phyloP scores from a whole-genome alignment of 306 rosid genomes.

The Cercis canadensis region DNA sequence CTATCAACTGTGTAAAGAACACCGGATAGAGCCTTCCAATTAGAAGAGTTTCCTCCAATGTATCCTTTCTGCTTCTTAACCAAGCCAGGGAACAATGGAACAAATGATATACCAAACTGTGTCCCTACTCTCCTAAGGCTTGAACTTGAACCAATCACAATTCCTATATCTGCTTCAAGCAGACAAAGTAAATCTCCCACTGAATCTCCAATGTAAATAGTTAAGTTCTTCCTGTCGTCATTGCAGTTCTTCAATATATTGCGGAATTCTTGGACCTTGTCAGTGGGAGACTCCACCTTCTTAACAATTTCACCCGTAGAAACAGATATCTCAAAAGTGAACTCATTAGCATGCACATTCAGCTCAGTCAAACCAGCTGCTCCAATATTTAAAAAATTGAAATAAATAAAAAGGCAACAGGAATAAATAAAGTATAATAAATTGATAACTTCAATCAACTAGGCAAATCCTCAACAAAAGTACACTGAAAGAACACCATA shows the following conservation, averaged over 20 bases:
- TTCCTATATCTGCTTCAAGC: slow-evolving; percentile 96
- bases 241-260: slow-evolving; percentile 47
- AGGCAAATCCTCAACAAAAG: slow-evolving; percentile 23
- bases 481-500: slow-evolving; percentile 23
- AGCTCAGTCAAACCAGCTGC: slow-evolving; percentile 77
- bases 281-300: slow-evolving; percentile 90
- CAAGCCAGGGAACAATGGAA: slow-evolving; percentile 79
- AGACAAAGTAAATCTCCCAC: slow-evolving; percentile 95
- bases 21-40: slow-evolving; percentile 86
- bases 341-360: slow-evolving; percentile 83
- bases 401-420: slow-evolving; percentile 15
- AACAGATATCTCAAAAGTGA: slow-evolving; percentile 67
- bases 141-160: slow-evolving; percentile 87
- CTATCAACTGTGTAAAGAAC: slow-evolving; percentile 81
- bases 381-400: slow-evolving; percentile 17
- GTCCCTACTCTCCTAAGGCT: slow-evolving; percentile 82
- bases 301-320: slow-evolving; percentile 86
- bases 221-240: slow-evolving; percentile 62
- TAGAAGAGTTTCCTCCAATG: slow-evolving; percentile 54
- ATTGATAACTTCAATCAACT: slow-evolving; percentile 27
- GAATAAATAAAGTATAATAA: slow-evolving; percentile 11
- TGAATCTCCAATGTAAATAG: slow-evolving; percentile 87
- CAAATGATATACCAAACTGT: slow-evolving; percentile 78
- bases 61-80: slow-evolving; percentile 75
- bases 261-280: slow-evolving; percentile 77